Evolutionary conservation across 306 rosid genomes (phyloP), one percentile per base, ranked within the genome.

Genomic region (Prunus davidiana): DNA sequence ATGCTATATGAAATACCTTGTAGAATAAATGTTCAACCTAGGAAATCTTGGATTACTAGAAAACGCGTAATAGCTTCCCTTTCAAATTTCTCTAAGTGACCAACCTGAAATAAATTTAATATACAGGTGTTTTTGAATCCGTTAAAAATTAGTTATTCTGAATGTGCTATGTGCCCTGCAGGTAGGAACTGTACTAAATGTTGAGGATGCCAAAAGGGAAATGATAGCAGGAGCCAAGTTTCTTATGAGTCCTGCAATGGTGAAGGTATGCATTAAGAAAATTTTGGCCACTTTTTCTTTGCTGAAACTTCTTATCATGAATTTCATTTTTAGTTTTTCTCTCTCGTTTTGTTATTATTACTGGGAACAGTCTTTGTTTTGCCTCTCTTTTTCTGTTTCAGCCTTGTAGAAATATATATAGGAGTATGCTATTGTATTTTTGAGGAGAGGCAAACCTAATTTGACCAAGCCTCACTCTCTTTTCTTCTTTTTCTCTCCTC

Each of bases 161-260:
- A 84, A 78, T 76, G 46, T 50, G 74, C 64, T 22, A 52, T 62
- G 75, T 71, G 49, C 74, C 74, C 72, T 75, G 69, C 86, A 93
- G 98, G 96, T 91, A 72, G 98, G 98, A 82, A 93, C 97, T 61
- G 94, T 93, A 62, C 91, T 93, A 50, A 85, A 81, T 81, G 72
- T 84, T 66, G 87, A 90, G 87, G 98, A 93, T 84, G 97, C 98
- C 49, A 84, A 82, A 82, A 24, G 67, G 76, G 96, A 93, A 78
- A 81, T 82, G 54, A 81, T 75, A 10, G 83, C 91, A n/a, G 98
- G 98, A 74, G 98, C 98, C 78, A 93, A 90, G 78, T 93, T 93
- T 74, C 76, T 93, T 9, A 87, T 91, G 98, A 93, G 98, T 79
- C 98, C 98, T 76, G 91, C 87, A 52, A 76, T 63, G 78, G 88